Evolutionary conservation across 495 filamentous ascomycete species (phyloP).

Genomic region (Penicillium egyptiacum): DNA sequence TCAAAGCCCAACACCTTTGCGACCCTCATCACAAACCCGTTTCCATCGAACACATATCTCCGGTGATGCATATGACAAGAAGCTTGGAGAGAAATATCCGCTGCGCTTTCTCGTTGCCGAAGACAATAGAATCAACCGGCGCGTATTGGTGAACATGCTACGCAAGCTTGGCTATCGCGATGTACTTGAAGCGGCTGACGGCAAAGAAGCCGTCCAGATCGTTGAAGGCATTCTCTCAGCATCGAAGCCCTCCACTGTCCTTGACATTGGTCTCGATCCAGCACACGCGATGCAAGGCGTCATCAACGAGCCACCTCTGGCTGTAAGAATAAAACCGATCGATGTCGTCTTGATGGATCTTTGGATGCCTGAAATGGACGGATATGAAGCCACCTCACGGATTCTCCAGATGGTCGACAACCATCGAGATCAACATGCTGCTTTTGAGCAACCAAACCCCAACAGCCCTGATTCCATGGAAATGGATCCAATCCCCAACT

Average conservation of each 20-base stretch:
- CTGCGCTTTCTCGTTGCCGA: slow-evolving; percentile 74
- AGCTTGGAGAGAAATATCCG: slow-evolving; percentile 58
- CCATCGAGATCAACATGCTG: slow-evolving; percentile 24
- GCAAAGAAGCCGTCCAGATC: slow-evolving; percentile 67
- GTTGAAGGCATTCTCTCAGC: slow-evolving; percentile 48
- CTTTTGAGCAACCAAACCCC: slow-evolving; percentile 4
- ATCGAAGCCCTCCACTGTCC: slow-evolving; percentile 14
- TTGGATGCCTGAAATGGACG: slow-evolving; percentile 86
- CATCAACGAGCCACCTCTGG: slow-evolving; percentile 8
- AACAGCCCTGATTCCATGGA: slow-evolving; percentile 22
- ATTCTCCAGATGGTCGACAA: slow-evolving; percentile 59
- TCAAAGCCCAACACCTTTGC: slow-evolving; percentile 30
- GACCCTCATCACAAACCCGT: slow-evolving; percentile 22
- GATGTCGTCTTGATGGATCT: slow-evolving; percentile 79
- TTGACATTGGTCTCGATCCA: neutral
- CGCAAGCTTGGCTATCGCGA: slow-evolving; percentile 66
- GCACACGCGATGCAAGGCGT: neutral
- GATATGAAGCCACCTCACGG: slow-evolving; percentile 67
- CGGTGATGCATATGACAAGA: slow-evolving; percentile 37
- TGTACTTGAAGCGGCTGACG: slow-evolving; percentile 70
- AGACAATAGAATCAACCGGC: slow-evolving; percentile 80
- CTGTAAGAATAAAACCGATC: slow-evolving; percentile 46
- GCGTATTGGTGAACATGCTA: slow-evolving; percentile 68
- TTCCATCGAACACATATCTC: slow-evolving; percentile 24
- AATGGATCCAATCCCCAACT: slow-evolving; percentile 20